Evolutionary conservation across 1,284 basidiomycete genomes (phyloP), one percentile per base, ranked within the genome.

Genomic region (Heterobasidion irregulare): DNA sequence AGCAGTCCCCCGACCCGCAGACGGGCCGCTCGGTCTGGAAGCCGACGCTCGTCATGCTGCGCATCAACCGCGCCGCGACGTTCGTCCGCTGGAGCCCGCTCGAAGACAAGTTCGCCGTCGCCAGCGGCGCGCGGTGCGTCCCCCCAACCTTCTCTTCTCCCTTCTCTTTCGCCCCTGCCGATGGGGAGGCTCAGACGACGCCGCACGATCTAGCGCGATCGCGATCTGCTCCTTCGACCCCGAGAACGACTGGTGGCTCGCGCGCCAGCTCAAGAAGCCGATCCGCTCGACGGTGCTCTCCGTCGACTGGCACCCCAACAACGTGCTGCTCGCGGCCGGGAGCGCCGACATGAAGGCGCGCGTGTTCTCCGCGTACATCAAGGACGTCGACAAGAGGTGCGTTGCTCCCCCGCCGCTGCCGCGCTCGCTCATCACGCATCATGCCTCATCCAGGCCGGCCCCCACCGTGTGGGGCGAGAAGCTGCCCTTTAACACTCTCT

Each of bases 201-300:
- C 56, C 51, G 50, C 35, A n/a, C 26, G 26, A 26, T 26, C 4
- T 49, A 91, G 94, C 45, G 89, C 93, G 41, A 94, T 98, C 64
- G 92, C 94, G 9, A 83, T 98, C 51, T 98, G 94, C 69, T 94
- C 91, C 15, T 98, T 96, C 67, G 94, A 98, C 68, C 79, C 90
- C 26, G 94, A 98, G 74, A 96, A 94, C 74, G 92, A 99, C 70
- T 99, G 97, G 97, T 99, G 97, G 97, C 94, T 98, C 2, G 89
- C 95, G 18, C 94, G 94, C 70, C 90, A 94, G 64, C 77, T 99
- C 71, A 99, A 99, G 85, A 98, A 98, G 71, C 97, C 97, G 12
- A 71, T 73, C 60, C 60, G 71, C 50, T 69, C 68, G 1, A 99
- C 97, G 0, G 95, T 99, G 7, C 79, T 98, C 33, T 84, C 88